Percentiles rank a stretch among this genome's conserved stretches.
Conservation (phyloP, 208 protist genomes). For the Acanthamoeba castellanii region DNA sequence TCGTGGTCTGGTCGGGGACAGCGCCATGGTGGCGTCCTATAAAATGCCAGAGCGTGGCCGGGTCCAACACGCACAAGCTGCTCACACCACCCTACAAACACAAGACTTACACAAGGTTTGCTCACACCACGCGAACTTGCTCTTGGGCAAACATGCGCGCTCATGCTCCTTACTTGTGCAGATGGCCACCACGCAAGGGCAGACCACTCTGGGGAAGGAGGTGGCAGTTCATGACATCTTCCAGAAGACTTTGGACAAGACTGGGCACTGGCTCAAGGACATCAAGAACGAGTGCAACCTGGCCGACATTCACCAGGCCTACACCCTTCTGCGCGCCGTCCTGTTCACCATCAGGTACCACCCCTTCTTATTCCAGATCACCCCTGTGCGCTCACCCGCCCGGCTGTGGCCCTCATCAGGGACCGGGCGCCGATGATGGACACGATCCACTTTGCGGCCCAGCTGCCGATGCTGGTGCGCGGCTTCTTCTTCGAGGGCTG, state of each 20-base stretch:
- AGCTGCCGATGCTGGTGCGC: constrained; percentile 63
- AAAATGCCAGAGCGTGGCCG: neutral
- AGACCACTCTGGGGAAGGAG: neutral
- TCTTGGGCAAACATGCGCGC: neutral
- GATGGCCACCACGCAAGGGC: neutral
- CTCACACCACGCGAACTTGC: no score
- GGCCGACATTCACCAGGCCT: constrained; percentile 50
- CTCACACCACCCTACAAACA: neutral
- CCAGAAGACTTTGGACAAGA: constrained; percentile 57
- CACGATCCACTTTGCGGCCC: constrained; percentile 11
- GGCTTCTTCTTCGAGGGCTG: constrained; percentile 65
- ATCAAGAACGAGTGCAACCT: constrained; percentile 52
- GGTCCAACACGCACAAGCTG: neutral
- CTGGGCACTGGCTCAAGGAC: constrained; percentile 57
- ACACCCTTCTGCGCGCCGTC: constrained; percentile 36
- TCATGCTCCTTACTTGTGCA: neutral
- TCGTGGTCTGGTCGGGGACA: neutral
- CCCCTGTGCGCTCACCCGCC: neutral
- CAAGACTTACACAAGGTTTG: no score
- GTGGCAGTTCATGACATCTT: constrained; percentile 33
- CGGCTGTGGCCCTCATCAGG: neutral
- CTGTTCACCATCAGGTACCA: constrained; percentile 11
- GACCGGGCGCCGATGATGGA: constrained; percentile 41
- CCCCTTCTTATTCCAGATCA: neutral
- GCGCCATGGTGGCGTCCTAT: neutral